Base-by-base conservation (phyloP, 768 basidiomycete genomes). In the Pisolithus tinctorius region DNA sequence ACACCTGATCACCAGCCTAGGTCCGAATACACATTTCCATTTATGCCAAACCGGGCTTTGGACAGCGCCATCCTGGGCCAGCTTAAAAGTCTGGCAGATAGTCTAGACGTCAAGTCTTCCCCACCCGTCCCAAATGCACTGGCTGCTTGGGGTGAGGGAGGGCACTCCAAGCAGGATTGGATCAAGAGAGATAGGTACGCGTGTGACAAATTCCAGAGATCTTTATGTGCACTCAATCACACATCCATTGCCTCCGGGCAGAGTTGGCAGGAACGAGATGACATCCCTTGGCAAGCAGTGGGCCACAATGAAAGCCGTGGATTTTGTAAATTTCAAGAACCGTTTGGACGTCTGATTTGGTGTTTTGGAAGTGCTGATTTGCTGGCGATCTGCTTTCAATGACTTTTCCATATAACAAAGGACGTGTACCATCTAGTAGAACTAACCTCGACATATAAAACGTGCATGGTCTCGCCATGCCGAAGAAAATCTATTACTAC, bases 31-130 rank as follows among this genome's bases (percentile, higher is more conserved):
- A 76, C 78, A 16, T 83, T 81, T 54, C 84, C 83, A 0, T 84
- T 86, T 65, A 74, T 77, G 44, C 81, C 82, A 26, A 84, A 83
- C 65, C 73, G 83, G 58, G 71, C 76, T 38, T 76, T 76, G 20
- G 77, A 82, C 54, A 66, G 67, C 44, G 71, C 77, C 16, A 70
- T 81, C 59, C 73, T 74, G 58, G 74, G 74, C n/a, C 61, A 82
- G 60, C 69, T 84, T 42, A 72, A 75, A 55, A 70, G 74, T 60
- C 70, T 83, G 53, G 61, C 71, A 59, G 70, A 71, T 63, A 69
- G 73, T 58, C 61, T 67, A 63, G 66, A 58, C 23, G 49, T 63
- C 45, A 57, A 60, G 51, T 64, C 4, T n/a, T 16, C 69, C 36
- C 50, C 57, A 39, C 61, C 68, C 51, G 59, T 62, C 45, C 62